Evolutionary conservation across 805 yeast genomes (phyloP), one percentile per base, ranked within the genome.

Genomic region (Suhomyces sp.): DNA sequence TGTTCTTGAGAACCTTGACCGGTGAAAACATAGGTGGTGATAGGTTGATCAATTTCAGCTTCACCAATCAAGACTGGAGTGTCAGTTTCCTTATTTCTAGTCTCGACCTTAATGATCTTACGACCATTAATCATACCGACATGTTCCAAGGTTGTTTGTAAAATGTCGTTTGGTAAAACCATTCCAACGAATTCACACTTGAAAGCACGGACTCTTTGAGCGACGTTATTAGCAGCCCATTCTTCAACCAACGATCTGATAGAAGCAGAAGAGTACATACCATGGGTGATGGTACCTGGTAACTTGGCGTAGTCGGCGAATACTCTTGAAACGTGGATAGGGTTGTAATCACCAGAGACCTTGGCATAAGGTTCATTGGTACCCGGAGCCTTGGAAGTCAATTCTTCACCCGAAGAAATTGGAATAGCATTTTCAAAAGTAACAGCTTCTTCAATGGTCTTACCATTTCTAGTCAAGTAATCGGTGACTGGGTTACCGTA

Each of bases 1-100:
- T 95, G 98, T 67, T 95, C 98, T 70, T 93, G 99, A 42, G 98
- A 91, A 65, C 99, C 99, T 75, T 93, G 99, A 60, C 98, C 99
- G 47, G 99, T 93, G 71, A 95, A 93, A 39, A 93, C 95, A 62
- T 86, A 93, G 14, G 98, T 84, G 28, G 98, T 86, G 35, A 83
- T 84, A 21, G 99, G 98, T 71, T 93, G 99, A 53, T 93, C 98
- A 55, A 95, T 90, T 72, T 93, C 98, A 38, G 99, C 99, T 71
- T 88, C 95, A 69, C 98, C 99, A 35, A 75, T 63, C 52, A 93
- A 74, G 14, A 93, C 98, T 25, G 74, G 65, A 42, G 76, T 77
- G 39, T 79, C 90, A 40, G 91, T 83, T 53, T 83, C 88, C 48
- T 77, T 78, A 65, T 88, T 88, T 66, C 76, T 76, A 44, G 96